Percentiles rank a stretch among this genome's conserved stretches.
These are phyloP conservation scores for Boechera stricta DNA, from an alignment of 345 rosid species.

Conservation along the genomic window DNA sequence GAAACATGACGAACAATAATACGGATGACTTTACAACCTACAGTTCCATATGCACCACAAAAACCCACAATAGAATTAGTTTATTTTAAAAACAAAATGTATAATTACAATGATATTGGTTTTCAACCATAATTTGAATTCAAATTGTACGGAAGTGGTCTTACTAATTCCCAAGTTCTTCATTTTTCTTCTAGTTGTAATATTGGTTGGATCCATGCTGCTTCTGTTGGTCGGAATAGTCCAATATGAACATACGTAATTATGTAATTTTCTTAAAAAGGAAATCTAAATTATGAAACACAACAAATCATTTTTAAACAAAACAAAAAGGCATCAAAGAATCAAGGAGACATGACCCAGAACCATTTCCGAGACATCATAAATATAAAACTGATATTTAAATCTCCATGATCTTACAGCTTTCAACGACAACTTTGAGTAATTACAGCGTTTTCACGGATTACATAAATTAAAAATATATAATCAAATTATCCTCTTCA, in stretches of 20 bases:
- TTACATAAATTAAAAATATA: not conserved
- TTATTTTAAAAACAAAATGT: no score
- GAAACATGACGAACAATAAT: no score
- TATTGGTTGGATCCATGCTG: constrained; percentile 34
- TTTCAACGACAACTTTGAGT: constrained; percentile 15
- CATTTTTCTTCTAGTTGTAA: not conserved
- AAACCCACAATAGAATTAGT: no score
- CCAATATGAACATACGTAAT: not conserved
- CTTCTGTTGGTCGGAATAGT: constrained; percentile 16
- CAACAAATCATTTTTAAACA: not conserved
- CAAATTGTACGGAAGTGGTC: not conserved
- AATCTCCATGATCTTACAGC: constrained; percentile 29
- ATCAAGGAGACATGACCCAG: constrained; percentile 28
- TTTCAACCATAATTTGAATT: not conserved
- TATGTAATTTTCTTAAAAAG: not conserved
- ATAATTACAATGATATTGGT: not conserved
- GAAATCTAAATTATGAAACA: constrained; percentile 20
- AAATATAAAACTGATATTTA: constrained; percentile 5
- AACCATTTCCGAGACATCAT: constrained; percentile 32
- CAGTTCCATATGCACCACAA: no score
- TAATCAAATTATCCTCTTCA: not conserved
- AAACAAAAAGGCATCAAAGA: constrained; percentile 3
- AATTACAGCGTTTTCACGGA: not conserved
- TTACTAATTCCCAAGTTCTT: not conserved
- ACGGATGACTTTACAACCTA: no score